phyloP scores from a whole-genome alignment of 1,139 yeast species.

The Dujonia santamariae region DNA sequence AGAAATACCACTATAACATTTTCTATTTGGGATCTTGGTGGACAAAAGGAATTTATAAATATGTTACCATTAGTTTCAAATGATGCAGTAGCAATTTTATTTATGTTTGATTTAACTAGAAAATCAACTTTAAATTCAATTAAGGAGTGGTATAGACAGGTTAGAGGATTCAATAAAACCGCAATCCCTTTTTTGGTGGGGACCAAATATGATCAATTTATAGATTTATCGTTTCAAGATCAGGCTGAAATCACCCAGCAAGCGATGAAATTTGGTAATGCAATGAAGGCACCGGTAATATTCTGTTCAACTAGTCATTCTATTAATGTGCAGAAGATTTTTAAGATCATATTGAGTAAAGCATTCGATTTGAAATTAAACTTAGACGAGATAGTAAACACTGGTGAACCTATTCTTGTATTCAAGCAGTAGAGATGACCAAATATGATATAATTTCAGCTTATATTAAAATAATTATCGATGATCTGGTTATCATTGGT shows the following conservation, averaged over 20 bases:
- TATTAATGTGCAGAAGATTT: slow-evolving; percentile 90
- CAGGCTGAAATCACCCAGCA: slow-evolving; percentile 84
- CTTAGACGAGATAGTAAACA: slow-evolving; percentile 76
- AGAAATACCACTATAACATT: slow-evolving; percentile 88
- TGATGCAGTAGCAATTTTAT: slow-evolving; percentile 90
- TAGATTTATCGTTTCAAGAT: slow-evolving; percentile 74
- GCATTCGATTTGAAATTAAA: slow-evolving; percentile 86
- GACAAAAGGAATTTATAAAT: slow-evolving; percentile 92
- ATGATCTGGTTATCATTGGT: slow-evolving; percentile 6
- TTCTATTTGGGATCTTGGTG: slow-evolving; percentile 96
- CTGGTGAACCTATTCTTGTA: slow-evolving; percentile 86
- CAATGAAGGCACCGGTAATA: slow-evolving; percentile 87
- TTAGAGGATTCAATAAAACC: slow-evolving; percentile 83
- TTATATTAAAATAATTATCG: too few relatives aligned
- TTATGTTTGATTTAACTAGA: slow-evolving; percentile 89
- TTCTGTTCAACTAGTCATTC: slow-evolving; percentile 94
- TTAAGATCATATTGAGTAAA: slow-evolving; percentile 86
- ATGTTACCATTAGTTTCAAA: slow-evolving; percentile 93
- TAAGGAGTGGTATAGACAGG: slow-evolving; percentile 95
- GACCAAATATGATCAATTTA: slow-evolving; percentile 88
- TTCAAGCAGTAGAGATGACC: slow-evolving; percentile 47
- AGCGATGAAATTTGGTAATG: slow-evolving; percentile 83
- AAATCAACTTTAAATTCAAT: slow-evolving; percentile 82
- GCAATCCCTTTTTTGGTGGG: slow-evolving; percentile 94
- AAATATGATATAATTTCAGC: too few relatives aligned